These are phyloP conservation scores for Tetratostichococcus sp. DNA, from an alignment of 139 green algal species.

Conservation along the genomic window DNA sequence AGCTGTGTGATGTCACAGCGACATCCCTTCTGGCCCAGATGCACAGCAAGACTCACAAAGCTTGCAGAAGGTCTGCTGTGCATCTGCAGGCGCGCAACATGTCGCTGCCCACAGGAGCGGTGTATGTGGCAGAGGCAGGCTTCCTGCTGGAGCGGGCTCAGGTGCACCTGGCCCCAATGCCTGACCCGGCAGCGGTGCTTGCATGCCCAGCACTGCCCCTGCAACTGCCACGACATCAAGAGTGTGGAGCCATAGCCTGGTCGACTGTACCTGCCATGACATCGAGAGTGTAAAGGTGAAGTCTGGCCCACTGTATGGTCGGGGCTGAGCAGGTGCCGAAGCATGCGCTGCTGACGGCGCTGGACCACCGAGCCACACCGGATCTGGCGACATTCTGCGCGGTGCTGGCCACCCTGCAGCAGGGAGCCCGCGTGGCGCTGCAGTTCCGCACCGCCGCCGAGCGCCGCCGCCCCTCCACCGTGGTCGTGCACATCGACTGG, in stretches of 20 bases:
- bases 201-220: too few species aligned
- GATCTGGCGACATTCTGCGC: conserved; percentile 47
- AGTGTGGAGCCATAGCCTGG: too few species aligned
- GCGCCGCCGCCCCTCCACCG: conserved; percentile 45
- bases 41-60: too few species aligned
- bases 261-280: too few species aligned
- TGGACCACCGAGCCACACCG: conserved; percentile 61
- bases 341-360: conserved; percentile 69
- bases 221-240: too few species aligned
- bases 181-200: too few species aligned
- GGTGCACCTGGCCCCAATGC: conserved; percentile 32
- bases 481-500: conserved; percentile 53
- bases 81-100: conserved; percentile 57
- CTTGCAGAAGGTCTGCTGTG: too few species aligned
- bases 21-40: too few species aligned
- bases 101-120: conserved; percentile 5
- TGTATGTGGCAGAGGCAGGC: conserved; percentile 83
- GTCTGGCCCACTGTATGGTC: too few species aligned
- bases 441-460: conserved; percentile 71
- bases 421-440: conserved; percentile 62
- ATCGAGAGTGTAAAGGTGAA: too few species aligned
- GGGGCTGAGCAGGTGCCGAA: conserved; percentile 66
- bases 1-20: too few species aligned
- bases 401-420: conserved; percentile 33
- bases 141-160: conserved; percentile 42